Conservation (phyloP, 352 stramenopile species). For the Phytophthora citrophthora region DNA sequence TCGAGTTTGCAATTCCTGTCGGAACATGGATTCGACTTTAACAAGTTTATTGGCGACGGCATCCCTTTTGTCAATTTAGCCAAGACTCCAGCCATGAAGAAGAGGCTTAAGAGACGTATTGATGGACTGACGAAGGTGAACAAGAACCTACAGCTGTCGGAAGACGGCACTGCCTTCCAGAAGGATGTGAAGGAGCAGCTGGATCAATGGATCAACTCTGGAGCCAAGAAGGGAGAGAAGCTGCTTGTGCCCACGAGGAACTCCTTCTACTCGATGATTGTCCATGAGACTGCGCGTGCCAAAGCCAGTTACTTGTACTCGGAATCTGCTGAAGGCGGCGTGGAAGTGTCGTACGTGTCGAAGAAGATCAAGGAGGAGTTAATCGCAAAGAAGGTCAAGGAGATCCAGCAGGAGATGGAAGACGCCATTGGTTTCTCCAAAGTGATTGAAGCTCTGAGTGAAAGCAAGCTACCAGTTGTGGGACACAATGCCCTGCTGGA, state of each 20-base stretch:
- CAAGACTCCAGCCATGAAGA: conserved; percentile 57
- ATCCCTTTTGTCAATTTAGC: conserved; percentile 77
- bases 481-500: conserved; percentile 87
- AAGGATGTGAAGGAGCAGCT: conserved; percentile 54
- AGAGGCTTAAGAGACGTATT: conserved; percentile 61
- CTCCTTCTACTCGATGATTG: conserved; percentile 78
- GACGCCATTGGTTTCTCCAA: conserved; percentile 78
- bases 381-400: conserved; percentile 51
- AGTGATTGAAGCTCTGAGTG: conserved; percentile 75
- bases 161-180: conserved; percentile 52
- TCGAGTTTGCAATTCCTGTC: conserved; percentile 85
- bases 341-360: conserved; percentile 69
- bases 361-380: conserved; percentile 73
- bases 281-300: conserved; percentile 63
- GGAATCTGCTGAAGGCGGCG: conserved; percentile 44
- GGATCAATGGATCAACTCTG: conserved; percentile 56
- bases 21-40: conserved; percentile 89
- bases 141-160: conserved; percentile 60
- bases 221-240: conserved; percentile 58
- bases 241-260: conserved; percentile 64
- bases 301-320: conserved; percentile 75
- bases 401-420: conserved; percentile 69
- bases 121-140: conserved; percentile 64
- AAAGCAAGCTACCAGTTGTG: conserved; percentile 78
- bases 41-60: conserved; percentile 86